A percentile compares a stretch with the other conserved stretches of the same genome.
phyloP scores from a whole-genome alignment of 768 basidiomycete species.

The Pleurotus citrinopileatus region DNA sequence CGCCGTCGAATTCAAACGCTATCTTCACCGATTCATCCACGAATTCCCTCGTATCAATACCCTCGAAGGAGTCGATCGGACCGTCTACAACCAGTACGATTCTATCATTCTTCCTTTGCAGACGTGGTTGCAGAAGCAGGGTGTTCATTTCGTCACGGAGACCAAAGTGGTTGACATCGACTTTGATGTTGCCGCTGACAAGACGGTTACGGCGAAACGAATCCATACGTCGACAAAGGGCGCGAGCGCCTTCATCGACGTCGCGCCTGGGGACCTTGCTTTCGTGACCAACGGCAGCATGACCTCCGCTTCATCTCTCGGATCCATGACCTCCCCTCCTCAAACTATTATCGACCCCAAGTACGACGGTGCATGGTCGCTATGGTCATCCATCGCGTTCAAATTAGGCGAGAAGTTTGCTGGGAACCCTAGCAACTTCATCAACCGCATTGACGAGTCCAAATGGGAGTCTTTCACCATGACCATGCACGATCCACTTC shows the following conservation, averaged over 20 bases:
- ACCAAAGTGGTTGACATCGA: constrained; percentile 3
- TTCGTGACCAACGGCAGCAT: constrained; percentile 6
- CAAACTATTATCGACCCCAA: constrained; percentile 8
- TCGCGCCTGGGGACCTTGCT: background rate
- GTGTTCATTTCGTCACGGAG: background rate
- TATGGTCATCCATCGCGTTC: constrained; percentile 7
- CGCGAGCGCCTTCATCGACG: background rate
- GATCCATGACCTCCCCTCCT: background rate
- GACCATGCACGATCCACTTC: background rate
- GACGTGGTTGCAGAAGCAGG: background rate
- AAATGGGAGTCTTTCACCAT: constrained; percentile 6
- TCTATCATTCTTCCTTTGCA: constrained; percentile 13
- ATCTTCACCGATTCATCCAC: constrained; percentile 7
- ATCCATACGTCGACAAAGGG: background rate
- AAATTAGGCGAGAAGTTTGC: constrained; percentile 1
- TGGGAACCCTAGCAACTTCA: constrained; percentile 6
- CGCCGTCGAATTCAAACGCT: constrained; percentile 9
- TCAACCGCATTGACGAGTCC: background rate
- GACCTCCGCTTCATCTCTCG: constrained; percentile 5
- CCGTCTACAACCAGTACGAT: constrained; percentile 20
- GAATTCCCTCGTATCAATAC: constrained; percentile 7
- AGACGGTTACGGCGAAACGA: background rate
- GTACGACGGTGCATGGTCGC: background rate
- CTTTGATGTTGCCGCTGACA: constrained; percentile 1
- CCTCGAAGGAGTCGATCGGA: constrained; percentile 4